Evolutionary conservation across 345 rosid genomes (phyloP), one percentile per base, ranked within the genome.

Genomic region (Rhizophora mangle): DNA sequence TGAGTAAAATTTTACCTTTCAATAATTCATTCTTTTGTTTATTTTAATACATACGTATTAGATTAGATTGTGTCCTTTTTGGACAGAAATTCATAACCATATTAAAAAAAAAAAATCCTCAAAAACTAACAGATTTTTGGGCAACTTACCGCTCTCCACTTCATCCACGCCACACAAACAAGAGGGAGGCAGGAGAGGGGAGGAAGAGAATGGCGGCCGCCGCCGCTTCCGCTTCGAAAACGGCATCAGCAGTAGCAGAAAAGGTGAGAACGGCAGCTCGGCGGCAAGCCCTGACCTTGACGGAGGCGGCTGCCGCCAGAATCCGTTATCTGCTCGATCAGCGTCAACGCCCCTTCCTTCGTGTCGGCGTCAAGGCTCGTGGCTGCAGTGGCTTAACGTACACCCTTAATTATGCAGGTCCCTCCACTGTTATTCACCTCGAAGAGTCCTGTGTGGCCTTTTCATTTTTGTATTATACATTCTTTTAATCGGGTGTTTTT

Each of bases 341-440:
- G 75, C 91, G 96, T 30, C 90, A 85, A 59, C 85, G 89, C 46
- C 72, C 96, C 71, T 92, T 72, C 59, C 88, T 92, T 18, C 81
- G 85, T 53, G 85, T 92, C 13, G 93, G 96, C 61, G 97, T 92
- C 30, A 92, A 89, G 60, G 89, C 96, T 66, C 90, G 96, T 52
- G 96, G 96, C 53, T 92, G 96, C 82, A 87, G 89, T 69, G 96
- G 97, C 60, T 72, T 91, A 43, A 86, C 93, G 22, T 91, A 89
- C 65, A 89, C 93, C 6, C 95, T 89, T 55, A 89, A 87, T 79
- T 89, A 91, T 79, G 95, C 97, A 9, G 95, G 97, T 86, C n/a
- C 18, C 57, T 32, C 3, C 34, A 11, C 26, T 46, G 32, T 54
- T 32, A 24, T 59, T 16, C 8, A 5, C 34, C 5, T 27, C 6